phyloP scores from a whole-genome alignment of 2,329 filamentous ascomycete genomes.

The Colletotrichum tabaci region DNA sequence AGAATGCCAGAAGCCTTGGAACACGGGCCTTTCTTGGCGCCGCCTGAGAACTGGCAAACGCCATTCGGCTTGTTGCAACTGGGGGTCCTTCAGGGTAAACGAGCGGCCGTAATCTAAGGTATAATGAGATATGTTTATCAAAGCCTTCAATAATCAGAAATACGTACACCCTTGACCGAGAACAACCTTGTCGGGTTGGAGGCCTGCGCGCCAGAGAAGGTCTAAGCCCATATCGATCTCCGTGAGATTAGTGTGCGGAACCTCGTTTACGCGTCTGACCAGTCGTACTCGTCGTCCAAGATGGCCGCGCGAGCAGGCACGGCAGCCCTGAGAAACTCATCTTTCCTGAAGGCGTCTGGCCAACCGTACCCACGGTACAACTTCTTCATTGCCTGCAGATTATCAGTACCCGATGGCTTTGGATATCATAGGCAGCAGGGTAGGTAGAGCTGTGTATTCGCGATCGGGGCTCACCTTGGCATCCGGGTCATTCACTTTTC shows the following conservation, averaged over 20 bases:
- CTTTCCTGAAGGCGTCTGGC: slow-evolving; percentile 18
- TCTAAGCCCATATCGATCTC: slow-evolving; percentile 59
- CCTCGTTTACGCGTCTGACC: slow-evolving; percentile 9
- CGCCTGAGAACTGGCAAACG: slow-evolving; percentile 43
- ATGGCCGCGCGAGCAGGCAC: slow-evolving; percentile 10
- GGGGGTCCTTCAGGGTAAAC: slow-evolving; percentile 38
- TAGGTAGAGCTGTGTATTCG: too few relatives aligned
- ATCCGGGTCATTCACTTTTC: slow-evolving; percentile 6
- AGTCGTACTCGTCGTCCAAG: slow-evolving; percentile 25
- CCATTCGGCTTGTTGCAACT: slow-evolving; percentile 41
- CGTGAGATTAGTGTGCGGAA: slow-evolving; percentile 54
- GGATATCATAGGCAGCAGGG: neutral
- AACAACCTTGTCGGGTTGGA: slow-evolving; percentile 58
- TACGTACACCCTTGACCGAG: slow-evolving; percentile 57
- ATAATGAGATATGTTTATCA: neutral
- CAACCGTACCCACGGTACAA: slow-evolving; percentile 27
- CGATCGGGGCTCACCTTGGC: slow-evolving; percentile 19
- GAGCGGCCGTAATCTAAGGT: slow-evolving; percentile 52
- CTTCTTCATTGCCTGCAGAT: slow-evolving; percentile 7
- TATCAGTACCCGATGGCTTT: slow-evolving; percentile 3
- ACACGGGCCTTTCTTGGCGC: slow-evolving; percentile 42
- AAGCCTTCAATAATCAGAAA: neutral
- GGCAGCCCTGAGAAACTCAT: slow-evolving; percentile 28
- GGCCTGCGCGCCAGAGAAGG: slow-evolving; percentile 62
- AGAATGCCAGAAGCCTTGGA: slow-evolving; percentile 43